Percentiles rank a stretch among this genome's conserved stretches.
phyloP scores from a whole-genome alignment of 1,284 basidiomycete species.

The Tilletia caries region DNA sequence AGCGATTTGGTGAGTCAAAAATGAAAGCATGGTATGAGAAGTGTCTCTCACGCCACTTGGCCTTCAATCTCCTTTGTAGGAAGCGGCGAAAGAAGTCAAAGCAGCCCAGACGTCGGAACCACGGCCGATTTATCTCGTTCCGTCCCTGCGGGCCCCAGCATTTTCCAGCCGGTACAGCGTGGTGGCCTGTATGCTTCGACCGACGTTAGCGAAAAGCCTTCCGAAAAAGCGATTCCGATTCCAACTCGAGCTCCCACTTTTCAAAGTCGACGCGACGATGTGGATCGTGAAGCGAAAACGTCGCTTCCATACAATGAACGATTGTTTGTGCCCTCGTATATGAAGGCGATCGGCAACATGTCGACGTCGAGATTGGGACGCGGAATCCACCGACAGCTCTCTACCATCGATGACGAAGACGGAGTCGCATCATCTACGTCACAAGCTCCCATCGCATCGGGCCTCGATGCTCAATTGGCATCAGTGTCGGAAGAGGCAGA shows the following conservation, averaged over 20 bases:
- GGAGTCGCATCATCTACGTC: neutral
- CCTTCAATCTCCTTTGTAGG: neutral
- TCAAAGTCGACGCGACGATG: neutral
- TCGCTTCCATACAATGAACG: conserved; percentile 49
- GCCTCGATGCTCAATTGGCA: neutral
- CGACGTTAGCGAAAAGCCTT: neutral
- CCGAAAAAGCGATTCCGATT: neutral
- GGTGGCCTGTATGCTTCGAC: neutral
- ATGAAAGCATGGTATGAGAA: neutral
- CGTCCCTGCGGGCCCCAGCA: neutral
- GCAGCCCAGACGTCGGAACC: neutral
- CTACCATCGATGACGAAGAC: conserved; percentile 21
- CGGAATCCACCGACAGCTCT: neutral
- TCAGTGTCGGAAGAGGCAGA: neutral
- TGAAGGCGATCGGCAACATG: conserved; percentile 28
- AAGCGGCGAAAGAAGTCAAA: neutral
- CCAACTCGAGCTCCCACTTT: neutral
- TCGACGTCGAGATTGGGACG: neutral
- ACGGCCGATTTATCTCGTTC: neutral
- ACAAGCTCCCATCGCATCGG: neutral
- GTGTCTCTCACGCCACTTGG: neutral
- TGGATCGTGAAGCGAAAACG: conserved; percentile 52
- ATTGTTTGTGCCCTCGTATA: conserved; percentile 47
- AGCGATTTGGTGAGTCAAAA: neutral
- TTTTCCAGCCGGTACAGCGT: neutral